These are phyloP conservation scores for Tulasnella sp. DNA, from an alignment of 768 basidiomycete genomes.

Conservation along the genomic window DNA sequence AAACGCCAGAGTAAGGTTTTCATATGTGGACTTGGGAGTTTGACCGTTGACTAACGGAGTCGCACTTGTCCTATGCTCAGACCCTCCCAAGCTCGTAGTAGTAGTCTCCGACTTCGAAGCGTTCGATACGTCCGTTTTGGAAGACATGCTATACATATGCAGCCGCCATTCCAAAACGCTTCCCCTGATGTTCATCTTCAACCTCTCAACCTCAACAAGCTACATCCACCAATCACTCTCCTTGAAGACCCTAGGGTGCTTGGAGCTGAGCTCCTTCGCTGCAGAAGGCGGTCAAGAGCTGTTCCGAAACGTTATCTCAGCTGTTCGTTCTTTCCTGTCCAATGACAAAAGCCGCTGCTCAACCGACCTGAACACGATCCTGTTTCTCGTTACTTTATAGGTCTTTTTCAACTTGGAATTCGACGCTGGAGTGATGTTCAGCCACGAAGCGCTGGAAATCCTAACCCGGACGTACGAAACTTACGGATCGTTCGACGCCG, in stretches of 20 bases:
- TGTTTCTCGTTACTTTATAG: background rate
- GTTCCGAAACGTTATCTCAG: background rate
- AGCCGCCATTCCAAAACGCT: slow-evolving; percentile 20
- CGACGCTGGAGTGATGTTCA: slow-evolving; percentile 20
- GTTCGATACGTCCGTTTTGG: slow-evolving; percentile 5
- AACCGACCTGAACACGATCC: background rate
- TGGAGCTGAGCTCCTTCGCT: slow-evolving; percentile 22
- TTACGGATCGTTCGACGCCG: background rate
- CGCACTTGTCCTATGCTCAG: background rate
- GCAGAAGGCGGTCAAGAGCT: slow-evolving; percentile 18
- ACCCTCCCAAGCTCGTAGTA: slow-evolving; percentile 22
- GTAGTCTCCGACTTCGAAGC: slow-evolving; percentile 23
- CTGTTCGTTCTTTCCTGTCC: background rate
- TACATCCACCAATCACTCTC: slow-evolving; percentile 18
- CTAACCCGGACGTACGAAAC: background rate
- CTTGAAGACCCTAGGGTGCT: background rate
- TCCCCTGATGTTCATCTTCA: slow-evolving; percentile 26
- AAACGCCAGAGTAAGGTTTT: background rate
- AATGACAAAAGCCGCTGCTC: background rate
- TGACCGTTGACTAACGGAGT: background rate
- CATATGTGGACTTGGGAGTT: background rate
- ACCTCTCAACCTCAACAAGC: slow-evolving; percentile 8
- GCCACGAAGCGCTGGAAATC: background rate
- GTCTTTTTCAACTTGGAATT: slow-evolving; percentile 17
- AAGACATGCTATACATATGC: slow-evolving; percentile 25